Evolutionary conservation across 2,329 filamentous ascomycete species (phyloP).

Genomic region (Colletotrichum musicola): DNA sequence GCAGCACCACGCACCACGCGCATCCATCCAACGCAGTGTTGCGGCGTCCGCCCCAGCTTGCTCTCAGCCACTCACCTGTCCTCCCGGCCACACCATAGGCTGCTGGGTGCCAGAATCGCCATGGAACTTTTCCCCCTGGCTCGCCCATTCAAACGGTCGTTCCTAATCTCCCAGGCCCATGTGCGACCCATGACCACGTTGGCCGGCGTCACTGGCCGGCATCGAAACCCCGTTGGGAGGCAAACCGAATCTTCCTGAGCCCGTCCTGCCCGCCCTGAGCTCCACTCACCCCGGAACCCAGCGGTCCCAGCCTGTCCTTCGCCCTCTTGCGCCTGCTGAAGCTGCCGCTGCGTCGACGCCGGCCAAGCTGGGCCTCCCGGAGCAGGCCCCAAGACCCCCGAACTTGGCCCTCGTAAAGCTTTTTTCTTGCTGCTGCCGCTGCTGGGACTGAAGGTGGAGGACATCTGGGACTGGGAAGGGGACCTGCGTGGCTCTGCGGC

Average conservation of each 20-base stretch:
- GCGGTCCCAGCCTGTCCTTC: slow-evolving; percentile 24
- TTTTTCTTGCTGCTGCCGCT: not conserved
- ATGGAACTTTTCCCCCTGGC: slow-evolving; percentile 19
- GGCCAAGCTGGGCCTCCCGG: slow-evolving; percentile 2
- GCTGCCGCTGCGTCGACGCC: slow-evolving; percentile 19
- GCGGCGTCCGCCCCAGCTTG: slow-evolving; percentile 19
- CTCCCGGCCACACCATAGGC: not conserved
- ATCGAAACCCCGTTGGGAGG: slow-evolving; percentile 18
- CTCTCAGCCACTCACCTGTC: slow-evolving; percentile 21
- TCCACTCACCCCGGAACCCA: slow-evolving; percentile 13
- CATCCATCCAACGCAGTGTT: slow-evolving; percentile 37
- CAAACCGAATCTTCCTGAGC: slow-evolving; percentile 27
- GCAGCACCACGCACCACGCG: slow-evolving; percentile 6
- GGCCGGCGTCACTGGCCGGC: slow-evolving; percentile 36
- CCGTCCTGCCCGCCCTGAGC: not conserved
- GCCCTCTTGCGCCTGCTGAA: slow-evolving; percentile 9
- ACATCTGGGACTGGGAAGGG: not conserved
- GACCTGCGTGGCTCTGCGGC: not conserved
- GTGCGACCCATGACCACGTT: slow-evolving; percentile 40
- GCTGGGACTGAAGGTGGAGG: not conserved
- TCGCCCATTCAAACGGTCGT: slow-evolving; percentile 38
- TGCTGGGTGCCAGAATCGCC: slow-evolving; percentile 5
- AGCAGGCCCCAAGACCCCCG: not conserved
- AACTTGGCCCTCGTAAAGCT: not conserved
- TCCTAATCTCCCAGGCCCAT: slow-evolving; percentile 37